A percentile compares a stretch with the other conserved stretches of the same genome.
These are phyloP conservation scores for Tetrahymena borealis DNA, from an alignment of 73 alveolate genomes.

Conservation along the genomic window DNA sequence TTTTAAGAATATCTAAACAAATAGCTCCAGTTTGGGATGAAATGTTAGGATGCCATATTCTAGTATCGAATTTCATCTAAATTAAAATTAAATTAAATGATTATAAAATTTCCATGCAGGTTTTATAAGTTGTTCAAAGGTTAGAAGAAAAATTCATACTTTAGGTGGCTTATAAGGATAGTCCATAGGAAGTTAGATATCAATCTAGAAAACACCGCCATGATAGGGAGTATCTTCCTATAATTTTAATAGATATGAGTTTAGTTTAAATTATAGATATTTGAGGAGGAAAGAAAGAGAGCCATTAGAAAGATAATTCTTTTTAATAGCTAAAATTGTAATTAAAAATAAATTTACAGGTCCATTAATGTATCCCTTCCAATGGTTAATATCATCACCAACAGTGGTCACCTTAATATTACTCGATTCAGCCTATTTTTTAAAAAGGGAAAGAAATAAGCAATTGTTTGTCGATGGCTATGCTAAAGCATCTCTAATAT, in stretches of 20 bases:
- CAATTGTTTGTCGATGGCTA: background rate
- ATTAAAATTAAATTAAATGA: background rate
- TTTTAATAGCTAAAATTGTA: background rate
- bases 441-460: background rate
- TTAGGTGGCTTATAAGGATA: slow-evolving; percentile 96
- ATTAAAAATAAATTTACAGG: slow-evolving; percentile 14
- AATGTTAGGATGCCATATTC: slow-evolving; percentile 63
- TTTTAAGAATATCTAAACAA: slow-evolving; percentile 84
- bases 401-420: slow-evolving; percentile 11
- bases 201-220: slow-evolving; percentile 79
- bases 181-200: slow-evolving; percentile 82
- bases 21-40: slow-evolving; percentile 95
- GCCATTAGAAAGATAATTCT: background rate
- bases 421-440: background rate
- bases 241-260: background rate
- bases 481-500: background rate
- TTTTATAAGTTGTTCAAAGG: background rate
- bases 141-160: background rate
- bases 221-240: slow-evolving; percentile 72
- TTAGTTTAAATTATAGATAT: background rate
- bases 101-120: background rate
- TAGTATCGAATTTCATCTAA: slow-evolving; percentile 79
- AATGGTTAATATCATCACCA: slow-evolving; percentile 55
- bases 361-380: slow-evolving; percentile 71
- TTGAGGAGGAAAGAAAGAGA: background rate